Evolutionary conservation across 495 filamentous ascomycete genomes (phyloP).

Genomic region (Lineolata rhizophorae): DNA sequence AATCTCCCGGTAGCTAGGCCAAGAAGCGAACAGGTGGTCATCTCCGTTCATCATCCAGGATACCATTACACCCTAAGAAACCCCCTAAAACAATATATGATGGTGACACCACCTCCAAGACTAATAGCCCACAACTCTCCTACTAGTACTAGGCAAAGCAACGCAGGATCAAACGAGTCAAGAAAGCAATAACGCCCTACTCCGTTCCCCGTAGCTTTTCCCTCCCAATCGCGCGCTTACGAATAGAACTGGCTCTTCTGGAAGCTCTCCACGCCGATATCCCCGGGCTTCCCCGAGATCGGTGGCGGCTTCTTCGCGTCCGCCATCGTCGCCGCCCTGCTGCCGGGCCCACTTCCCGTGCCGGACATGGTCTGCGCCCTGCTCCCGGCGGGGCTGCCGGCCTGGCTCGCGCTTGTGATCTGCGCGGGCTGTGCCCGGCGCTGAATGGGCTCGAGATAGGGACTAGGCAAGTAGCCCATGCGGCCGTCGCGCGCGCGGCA

Average conservation of each 20-base stretch:
- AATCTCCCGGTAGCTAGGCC: no score
- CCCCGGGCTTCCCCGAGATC: constrained; percentile 2
- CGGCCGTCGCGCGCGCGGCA: constrained; percentile 81
- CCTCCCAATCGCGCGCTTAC: no score
- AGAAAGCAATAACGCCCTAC: no score
- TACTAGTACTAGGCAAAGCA: no score
- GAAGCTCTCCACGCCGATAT: constrained; percentile 4
- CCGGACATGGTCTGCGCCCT: constrained; percentile 19
- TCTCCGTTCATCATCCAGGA: no score
- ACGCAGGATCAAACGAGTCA: no score
- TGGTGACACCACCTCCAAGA: no score
- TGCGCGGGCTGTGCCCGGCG: constrained; percentile 32
- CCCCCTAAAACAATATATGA: no score
- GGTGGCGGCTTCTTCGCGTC: constrained; percentile 6
- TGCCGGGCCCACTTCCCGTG: constrained; percentile 21
- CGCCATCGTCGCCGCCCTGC: constrained; percentile 16
- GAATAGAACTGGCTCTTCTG: constrained; percentile 3
- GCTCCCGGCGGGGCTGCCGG: constrained; percentile 19
- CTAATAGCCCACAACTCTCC: no score
- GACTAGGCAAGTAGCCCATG: constrained; percentile 73
- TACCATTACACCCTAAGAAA: no score
- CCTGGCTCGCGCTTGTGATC: constrained; percentile 21
- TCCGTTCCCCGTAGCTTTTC: no score
- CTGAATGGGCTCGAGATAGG: constrained; percentile 70
- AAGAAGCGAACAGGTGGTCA: no score